phyloP scores from a whole-genome alignment of 306 rosid genomes.

The Prunus fruticosa region DNA sequence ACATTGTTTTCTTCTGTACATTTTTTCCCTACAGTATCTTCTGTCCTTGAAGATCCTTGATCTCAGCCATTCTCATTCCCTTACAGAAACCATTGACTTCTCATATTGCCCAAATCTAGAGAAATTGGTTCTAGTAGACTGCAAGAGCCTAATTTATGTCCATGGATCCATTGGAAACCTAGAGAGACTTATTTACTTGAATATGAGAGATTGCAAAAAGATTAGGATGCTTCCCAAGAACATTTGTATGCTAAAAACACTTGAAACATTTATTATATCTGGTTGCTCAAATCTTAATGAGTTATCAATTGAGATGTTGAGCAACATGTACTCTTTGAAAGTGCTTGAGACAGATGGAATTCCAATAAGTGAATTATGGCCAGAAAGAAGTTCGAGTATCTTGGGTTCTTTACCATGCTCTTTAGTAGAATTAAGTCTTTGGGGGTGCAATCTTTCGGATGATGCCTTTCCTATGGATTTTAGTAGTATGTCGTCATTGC shows the following conservation, averaged over 20 bases:
- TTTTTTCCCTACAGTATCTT: background rate
- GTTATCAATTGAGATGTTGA: background rate
- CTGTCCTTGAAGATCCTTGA: constrained; percentile 5
- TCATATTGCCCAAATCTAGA: constrained; percentile 6
- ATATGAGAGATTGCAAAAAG: background rate
- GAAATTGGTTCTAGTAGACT: background rate
- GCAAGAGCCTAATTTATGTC: background rate
- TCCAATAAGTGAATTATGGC: background rate
- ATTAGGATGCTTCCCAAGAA: constrained; percentile 1
- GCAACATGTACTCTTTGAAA: constrained; percentile 5
- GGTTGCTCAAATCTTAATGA: constrained; percentile 3
- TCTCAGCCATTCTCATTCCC: constrained; percentile 6
- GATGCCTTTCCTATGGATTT: background rate
- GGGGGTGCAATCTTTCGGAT: background rate
- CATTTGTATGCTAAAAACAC: background rate
- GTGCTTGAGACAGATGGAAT: background rate
- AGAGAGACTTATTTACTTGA: background rate
- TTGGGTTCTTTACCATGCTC: constrained; percentile 2
- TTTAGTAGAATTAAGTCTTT: background rate
- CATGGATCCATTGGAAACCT: constrained; percentile 17
- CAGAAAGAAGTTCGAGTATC: background rate
- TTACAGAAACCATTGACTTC: background rate
- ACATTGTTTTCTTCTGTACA: background rate
- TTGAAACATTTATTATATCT: background rate
- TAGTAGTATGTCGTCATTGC: background rate